Conservation (phyloP, 1,284 basidiomycete genomes). For the Trichosporon ovoides region DNA sequence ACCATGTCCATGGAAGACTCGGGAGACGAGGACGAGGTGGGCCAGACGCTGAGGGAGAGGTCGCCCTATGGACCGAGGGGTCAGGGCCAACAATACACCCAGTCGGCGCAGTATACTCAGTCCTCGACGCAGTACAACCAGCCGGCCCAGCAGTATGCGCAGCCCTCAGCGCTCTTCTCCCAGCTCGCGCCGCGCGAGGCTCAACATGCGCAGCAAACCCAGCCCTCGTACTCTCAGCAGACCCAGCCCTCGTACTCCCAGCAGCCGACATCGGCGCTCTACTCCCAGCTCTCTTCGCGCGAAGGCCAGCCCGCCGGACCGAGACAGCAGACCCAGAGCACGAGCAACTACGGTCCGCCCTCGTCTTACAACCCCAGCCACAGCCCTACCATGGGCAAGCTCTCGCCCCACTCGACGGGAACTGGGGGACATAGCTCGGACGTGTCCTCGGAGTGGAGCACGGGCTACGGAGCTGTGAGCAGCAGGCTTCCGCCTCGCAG, state of each 20-base stretch:
- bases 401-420: neutral
- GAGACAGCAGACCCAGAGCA: too few species aligned
- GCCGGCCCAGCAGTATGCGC: neutral
- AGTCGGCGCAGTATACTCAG: too few species aligned
- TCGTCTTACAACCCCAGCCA: too few species aligned
- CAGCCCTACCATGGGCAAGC: neutral
- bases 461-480: neutral
- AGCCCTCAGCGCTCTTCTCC: neutral
- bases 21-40: neutral
- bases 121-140: too few species aligned
- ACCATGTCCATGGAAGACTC: neutral
- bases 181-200: too few species aligned
- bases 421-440: neutral
- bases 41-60: neutral
- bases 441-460: neutral
- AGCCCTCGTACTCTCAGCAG: neutral
- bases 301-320: too few species aligned
- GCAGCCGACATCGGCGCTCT: too few species aligned
- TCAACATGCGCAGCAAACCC: neutral
- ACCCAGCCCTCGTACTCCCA: neutral
- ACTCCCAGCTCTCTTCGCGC: neutral
- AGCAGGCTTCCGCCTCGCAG: neutral
- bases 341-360: too few species aligned
- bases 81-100: too few species aligned
- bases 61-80: neutral